Evolutionary conservation across 441 rosid species (phyloP).

Genomic region (Syzygium malaccense): DNA sequence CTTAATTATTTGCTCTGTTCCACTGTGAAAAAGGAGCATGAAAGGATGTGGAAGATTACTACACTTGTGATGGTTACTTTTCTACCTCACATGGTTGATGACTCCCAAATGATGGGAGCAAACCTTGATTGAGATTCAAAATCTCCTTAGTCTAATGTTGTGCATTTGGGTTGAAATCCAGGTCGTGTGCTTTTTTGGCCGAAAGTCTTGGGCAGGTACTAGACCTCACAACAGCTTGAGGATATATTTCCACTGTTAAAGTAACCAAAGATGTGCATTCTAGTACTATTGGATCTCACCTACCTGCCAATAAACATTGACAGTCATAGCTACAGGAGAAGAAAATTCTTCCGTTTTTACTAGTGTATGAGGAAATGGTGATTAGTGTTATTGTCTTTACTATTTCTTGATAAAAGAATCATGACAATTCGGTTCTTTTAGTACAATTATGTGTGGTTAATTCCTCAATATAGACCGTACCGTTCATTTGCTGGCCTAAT

Average conservation of each 20-base stretch:
- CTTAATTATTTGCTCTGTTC: background rate
- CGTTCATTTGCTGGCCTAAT: background rate
- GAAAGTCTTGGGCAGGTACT: background rate
- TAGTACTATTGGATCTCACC: background rate
- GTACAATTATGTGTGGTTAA: background rate
- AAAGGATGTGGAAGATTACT: background rate
- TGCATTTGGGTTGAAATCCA: background rate
- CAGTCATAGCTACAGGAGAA: background rate
- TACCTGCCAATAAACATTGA: background rate
- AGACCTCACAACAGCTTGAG: background rate
- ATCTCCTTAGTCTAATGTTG: background rate
- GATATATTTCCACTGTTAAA: background rate
- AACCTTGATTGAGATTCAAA: background rate
- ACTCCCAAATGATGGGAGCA: background rate
- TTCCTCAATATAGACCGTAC: background rate
- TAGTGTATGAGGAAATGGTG: background rate
- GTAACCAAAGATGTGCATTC: background rate
- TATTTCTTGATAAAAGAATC: background rate
- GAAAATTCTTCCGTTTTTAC: background rate
- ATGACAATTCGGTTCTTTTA: background rate
- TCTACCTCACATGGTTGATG: background rate
- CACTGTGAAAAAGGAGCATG: background rate
- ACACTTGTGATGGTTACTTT: background rate
- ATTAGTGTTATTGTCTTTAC: background rate
- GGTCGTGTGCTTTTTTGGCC: background rate